phyloP scores from a whole-genome alignment of 345 rosid species.

The Aethionema arabicum region DNA sequence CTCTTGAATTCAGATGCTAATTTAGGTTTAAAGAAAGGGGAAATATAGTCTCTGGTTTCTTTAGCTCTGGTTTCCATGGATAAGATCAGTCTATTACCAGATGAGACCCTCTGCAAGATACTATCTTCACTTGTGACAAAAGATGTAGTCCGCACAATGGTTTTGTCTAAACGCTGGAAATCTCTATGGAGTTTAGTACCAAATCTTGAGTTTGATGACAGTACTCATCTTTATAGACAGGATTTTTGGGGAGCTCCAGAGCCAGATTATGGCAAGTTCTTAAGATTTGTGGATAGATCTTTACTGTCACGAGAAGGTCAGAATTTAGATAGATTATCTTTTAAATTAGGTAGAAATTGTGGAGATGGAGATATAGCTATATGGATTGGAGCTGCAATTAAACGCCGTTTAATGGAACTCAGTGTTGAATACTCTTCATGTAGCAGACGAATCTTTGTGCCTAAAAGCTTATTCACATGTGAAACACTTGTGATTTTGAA shows the following conservation, averaged over 20 bases:
- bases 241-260: not conserved
- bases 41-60: not conserved
- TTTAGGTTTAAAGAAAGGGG: not conserved
- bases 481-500: constrained; percentile 28
- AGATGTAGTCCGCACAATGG: constrained; percentile 16
- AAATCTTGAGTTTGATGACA: constrained; percentile 20
- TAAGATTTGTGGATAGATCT: constrained; percentile 16
- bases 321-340: constrained; percentile 1
- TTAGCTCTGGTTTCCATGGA: not conserved
- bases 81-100: constrained; percentile 16
- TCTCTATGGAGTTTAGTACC: constrained; percentile 15
- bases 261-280: not conserved
- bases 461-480: constrained; percentile 12
- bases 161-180: constrained; percentile 18
- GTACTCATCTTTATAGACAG: not conserved
- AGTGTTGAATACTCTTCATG: not conserved
- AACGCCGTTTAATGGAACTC: constrained; percentile 21
- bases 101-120: constrained; percentile 5
- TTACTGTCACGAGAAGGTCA: constrained; percentile 15
- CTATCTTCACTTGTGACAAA: constrained; percentile 5
- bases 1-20: not conserved
- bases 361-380: constrained; percentile 1
- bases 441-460: not conserved
- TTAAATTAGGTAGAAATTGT: not conserved
- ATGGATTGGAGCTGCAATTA: constrained; percentile 14